Base-by-base conservation (phyloP, 441 rosid genomes). In the Brassica balearica region DNA sequence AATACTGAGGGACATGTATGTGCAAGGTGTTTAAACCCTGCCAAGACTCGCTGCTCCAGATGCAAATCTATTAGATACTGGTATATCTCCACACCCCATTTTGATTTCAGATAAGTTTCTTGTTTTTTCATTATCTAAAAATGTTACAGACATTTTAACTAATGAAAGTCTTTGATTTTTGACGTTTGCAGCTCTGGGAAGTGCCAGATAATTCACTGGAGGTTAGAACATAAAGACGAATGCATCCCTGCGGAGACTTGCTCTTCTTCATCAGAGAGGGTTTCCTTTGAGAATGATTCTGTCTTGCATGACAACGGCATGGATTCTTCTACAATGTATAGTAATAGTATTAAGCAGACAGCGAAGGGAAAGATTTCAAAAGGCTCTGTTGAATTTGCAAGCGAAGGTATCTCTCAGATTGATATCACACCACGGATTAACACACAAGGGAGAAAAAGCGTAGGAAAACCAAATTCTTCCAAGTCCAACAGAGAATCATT, bases 131-230 rank as follows among this genome's bases (percentile, higher is more conserved):
- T 36, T 36, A 8, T 8, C 41, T 19, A 19, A 19, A 19, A 19
- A 19, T 19, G 6, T 32, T 5, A 6, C 7, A 4, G 36, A 32
- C 6, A 5, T 48, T 48, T 48, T 48, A 51, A 51, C 56, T 1
- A 2, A 5, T 32, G n/a, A 58, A 8, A 19, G 23, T 58, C 59
- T 72, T 72, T 43, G 60, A 2, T 73, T 71, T 69, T 74, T 43
- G 1, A 65, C 12, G 20, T 43, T 36, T 82, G 88, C 87, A 93
- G 97, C 86, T 93, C 98, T 23, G 97, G 96, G 27, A 87, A 85
- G 85, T 93, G 98, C 79, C 98, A 93, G 79, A 89, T 93, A 84
- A 83, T 89, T 86, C 98, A 93, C 77, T 93, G 98, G 98, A 91
- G 96, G 88, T 85, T 84, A 89, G 83, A 81, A 70, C 98, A 93